Evolutionary conservation across 2,329 filamentous ascomycete species (phyloP).

Genomic region (Arthrinium puccinioides): DNA sequence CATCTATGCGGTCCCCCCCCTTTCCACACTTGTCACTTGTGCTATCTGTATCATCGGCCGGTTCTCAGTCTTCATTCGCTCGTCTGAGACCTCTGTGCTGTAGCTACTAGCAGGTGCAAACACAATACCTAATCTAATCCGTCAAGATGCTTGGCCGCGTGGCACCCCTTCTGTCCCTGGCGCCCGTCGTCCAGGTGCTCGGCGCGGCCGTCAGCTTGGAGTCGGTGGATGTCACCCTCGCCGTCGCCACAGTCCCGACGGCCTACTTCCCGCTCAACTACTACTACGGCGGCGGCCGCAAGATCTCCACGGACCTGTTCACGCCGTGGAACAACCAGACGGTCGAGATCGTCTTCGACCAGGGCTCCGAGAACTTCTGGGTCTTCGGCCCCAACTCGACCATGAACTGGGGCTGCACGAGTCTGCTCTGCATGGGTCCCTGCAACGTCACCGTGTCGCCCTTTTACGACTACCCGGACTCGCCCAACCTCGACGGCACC

Average conservation of each 20-base stretch:
- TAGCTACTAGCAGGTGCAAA: too few relatives aligned
- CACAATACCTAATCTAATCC: too few relatives aligned
- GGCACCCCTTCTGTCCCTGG: too few relatives aligned
- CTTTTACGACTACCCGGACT: conserved; percentile 3
- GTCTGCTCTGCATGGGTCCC: background rate
- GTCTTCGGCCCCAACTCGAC: conserved; percentile 10
- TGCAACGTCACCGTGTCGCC: conserved; percentile 5
- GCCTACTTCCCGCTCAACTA: conserved; percentile 6
- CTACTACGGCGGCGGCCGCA: conserved; percentile 5
- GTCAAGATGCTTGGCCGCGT: too few relatives aligned
- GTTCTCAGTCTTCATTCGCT: too few relatives aligned
- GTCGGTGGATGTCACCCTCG: too few relatives aligned
- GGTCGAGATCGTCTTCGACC: conserved; percentile 16
- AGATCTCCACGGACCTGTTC: conserved; percentile 14
- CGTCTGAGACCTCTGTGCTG: too few relatives aligned
- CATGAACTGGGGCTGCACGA: conserved; percentile 5
- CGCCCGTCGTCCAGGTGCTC: too few relatives aligned
- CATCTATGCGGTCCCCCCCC: too few relatives aligned
- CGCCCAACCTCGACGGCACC: background rate
- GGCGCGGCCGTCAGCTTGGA: too few relatives aligned
- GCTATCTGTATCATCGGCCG: too few relatives aligned
- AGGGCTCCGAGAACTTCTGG: conserved; percentile 16
- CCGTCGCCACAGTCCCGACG: conserved; percentile 4
- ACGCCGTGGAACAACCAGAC: conserved; percentile 12
- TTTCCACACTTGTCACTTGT: too few relatives aligned